These are phyloP conservation scores for Wickerhamomyces sydowiorum DNA, from an alignment of 805 yeast genomes.

Conservation along the genomic window DNA sequence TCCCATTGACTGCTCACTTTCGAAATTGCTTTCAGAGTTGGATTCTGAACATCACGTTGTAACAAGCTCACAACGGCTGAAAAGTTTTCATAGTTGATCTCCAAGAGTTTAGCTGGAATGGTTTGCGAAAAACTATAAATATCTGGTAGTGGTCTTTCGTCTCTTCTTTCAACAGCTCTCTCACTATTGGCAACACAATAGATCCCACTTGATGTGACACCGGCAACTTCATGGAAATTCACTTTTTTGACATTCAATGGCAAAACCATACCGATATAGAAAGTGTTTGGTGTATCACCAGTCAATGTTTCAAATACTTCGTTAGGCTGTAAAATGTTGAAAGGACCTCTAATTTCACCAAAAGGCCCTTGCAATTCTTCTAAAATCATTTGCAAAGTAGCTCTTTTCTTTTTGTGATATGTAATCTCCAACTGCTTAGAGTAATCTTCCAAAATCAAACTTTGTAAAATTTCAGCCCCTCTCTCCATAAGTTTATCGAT, in stretches of 20 bases:
- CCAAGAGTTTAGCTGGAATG: slow-evolving; percentile 72
- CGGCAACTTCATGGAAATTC: slow-evolving; percentile 35
- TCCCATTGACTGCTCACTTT: slow-evolving; percentile 76
- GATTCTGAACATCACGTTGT: slow-evolving; percentile 54
- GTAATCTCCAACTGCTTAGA: slow-evolving; percentile 80
- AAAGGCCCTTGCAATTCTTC: slow-evolving; percentile 85
- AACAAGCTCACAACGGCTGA: slow-evolving; percentile 69
- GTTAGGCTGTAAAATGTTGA: slow-evolving; percentile 54
- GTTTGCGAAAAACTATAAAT: slow-evolving; percentile 66
- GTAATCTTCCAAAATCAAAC: slow-evolving; percentile 82
- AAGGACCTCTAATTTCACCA: slow-evolving; percentile 76
- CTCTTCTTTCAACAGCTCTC: slow-evolving; percentile 36
- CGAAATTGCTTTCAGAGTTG: slow-evolving; percentile 29
- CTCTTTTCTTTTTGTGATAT: slow-evolving; percentile 67
- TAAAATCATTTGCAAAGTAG: slow-evolving; percentile 76
- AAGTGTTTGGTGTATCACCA: slow-evolving; percentile 71
- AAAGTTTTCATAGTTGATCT: slow-evolving; percentile 68
- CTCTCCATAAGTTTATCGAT: slow-evolving; percentile 53
- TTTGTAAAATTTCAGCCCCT: slow-evolving; percentile 72
- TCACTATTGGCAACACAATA: slow-evolving; percentile 52
- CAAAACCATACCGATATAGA: slow-evolving; percentile 62
- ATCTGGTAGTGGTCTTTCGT: slow-evolving; percentile 40
- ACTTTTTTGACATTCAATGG: slow-evolving; percentile 73
- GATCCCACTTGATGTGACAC: slow-evolving; percentile 54
- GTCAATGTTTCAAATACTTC: slow-evolving; percentile 88